Percentiles rank a stretch among this genome's conserved stretches.
Conservation (phyloP, 2,329 filamentous ascomycete species). For the Neopestalotiopsis sp. region DNA sequence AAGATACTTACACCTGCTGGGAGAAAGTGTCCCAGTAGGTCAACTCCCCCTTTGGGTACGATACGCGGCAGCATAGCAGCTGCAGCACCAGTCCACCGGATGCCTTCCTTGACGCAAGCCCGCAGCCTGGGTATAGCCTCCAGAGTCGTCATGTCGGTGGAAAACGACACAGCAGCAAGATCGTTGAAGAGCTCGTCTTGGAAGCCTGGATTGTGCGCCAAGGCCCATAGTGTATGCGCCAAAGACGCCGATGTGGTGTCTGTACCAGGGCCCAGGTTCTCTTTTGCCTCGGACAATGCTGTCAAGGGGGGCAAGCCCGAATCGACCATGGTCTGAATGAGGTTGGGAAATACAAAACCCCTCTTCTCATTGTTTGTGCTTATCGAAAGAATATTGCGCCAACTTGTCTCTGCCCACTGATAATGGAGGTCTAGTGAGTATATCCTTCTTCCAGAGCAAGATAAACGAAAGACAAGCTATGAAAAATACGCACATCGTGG, state of each 20-base stretch:
- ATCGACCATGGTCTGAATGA: constrained; percentile 4
- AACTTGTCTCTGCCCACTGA: constrained; percentile 11
- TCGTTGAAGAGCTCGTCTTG: constrained; percentile 3
- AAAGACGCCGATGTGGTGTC: constrained; percentile 10
- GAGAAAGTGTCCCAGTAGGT: constrained; percentile 1
- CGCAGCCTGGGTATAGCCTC: constrained; percentile 5
- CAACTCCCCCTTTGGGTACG: constrained; percentile 2
- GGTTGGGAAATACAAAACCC: not conserved
- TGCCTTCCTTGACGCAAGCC: constrained; percentile 13
- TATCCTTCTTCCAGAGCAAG: too few species aligned
- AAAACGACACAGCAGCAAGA: constrained; percentile 6
- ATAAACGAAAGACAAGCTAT: too few species aligned
- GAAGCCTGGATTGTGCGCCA: constrained; percentile 7
- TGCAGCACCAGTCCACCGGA: constrained; percentile 13
- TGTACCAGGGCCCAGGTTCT: constrained; percentile 10
- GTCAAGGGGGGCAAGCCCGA: constrained; percentile 4
- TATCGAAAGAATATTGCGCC: not conserved
- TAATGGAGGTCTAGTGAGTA: not conserved
- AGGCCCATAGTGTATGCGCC: constrained; percentile 9
- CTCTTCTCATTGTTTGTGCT: not conserved
- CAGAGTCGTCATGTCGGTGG: constrained; percentile 11
- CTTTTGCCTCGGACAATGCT: constrained; percentile 6
- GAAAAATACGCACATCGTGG: not conserved
- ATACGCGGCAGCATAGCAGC: constrained; percentile 8
- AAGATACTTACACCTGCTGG: constrained; percentile 1